Conservation (phyloP, 2,329 filamentous ascomycete genomes). For the Paracoccidioides brasiliensis region DNA sequence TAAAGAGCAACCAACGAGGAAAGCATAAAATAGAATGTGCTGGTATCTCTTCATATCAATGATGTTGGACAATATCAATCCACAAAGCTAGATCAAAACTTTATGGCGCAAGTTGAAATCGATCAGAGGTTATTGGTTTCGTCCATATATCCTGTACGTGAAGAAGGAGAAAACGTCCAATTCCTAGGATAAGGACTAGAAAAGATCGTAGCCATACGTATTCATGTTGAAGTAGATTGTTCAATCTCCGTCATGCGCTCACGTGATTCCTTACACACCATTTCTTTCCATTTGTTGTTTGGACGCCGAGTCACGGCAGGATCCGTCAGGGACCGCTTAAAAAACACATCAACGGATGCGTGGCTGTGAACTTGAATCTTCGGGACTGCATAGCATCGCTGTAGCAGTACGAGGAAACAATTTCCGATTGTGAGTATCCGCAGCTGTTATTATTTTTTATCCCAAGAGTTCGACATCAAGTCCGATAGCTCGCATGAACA, state of each 20-base stretch:
- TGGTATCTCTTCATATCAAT: neutral
- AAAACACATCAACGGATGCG: neutral
- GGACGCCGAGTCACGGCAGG: neutral
- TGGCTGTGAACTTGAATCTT: neutral
- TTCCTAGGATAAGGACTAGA: neutral
- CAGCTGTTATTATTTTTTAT: slow-evolving; percentile 23
- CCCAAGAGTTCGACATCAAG: slow-evolving; percentile 75
- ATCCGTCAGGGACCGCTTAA: neutral
- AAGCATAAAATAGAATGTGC: neutral
- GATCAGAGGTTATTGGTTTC: neutral
- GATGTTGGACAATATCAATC: neutral
- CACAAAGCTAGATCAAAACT: neutral
- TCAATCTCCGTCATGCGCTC: neutral
- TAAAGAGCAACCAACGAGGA: neutral
- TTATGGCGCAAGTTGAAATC: neutral
- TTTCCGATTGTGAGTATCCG: neutral
- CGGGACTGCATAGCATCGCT: neutral
- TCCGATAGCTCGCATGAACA: slow-evolving; percentile 98
- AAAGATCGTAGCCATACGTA: neutral
- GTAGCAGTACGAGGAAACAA: neutral
- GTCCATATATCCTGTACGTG: neutral
- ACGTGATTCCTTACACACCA: no score
- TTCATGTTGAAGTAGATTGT: neutral
- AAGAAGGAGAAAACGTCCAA: neutral
- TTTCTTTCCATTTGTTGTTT: neutral